Evolutionary conservation across 768 basidiomycete genomes (phyloP).

Genomic region (Zangia roseola): DNA sequence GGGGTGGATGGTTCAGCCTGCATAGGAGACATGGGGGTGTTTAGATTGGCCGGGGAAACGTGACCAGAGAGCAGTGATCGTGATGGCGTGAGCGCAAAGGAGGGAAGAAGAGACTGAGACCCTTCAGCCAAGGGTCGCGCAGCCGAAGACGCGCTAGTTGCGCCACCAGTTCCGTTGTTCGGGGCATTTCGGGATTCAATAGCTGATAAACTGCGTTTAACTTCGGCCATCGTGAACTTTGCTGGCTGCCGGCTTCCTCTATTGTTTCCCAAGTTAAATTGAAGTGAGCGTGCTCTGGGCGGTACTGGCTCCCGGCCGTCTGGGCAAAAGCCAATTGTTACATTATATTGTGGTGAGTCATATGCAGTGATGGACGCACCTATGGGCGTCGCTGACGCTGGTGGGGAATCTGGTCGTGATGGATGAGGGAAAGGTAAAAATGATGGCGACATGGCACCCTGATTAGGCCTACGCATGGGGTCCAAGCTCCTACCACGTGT

Average conservation of each 20-base stretch:
- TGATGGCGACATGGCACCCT: conserved; percentile 16
- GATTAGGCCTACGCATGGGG: conserved; percentile 19
- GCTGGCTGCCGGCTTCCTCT: conserved; percentile 12
- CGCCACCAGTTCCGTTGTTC: conserved; percentile 17
- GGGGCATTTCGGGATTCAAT: conserved; percentile 17
- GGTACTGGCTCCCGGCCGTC: conserved; percentile 16
- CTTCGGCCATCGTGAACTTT: conserved; percentile 15
- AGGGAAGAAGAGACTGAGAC: conserved; percentile 9
- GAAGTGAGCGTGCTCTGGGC: conserved; percentile 22
- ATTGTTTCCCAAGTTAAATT: conserved; percentile 14
- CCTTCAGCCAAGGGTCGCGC: conserved; percentile 8
- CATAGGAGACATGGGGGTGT: conserved; percentile 10
- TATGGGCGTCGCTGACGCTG: conserved; percentile 27
- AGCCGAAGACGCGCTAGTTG: conserved; percentile 16
- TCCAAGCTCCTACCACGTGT: conserved; percentile 23
- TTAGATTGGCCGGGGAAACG: background rate
- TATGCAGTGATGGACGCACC: conserved; percentile 11
- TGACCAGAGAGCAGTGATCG: conserved; percentile 14
- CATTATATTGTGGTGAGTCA: background rate
- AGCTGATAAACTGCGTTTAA: conserved; percentile 28
- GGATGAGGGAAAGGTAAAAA: conserved; percentile 34
- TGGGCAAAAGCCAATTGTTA: background rate
- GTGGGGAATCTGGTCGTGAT: conserved; percentile 20
- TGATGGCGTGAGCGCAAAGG: conserved; percentile 21
- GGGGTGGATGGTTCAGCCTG: conserved; percentile 32